Percentiles rank a stretch among this genome's conserved stretches.
These are phyloP conservation scores for Penicillium sp. DNA, from an alignment of 2,329 filamentous ascomycete species.

Conservation along the genomic window DNA sequence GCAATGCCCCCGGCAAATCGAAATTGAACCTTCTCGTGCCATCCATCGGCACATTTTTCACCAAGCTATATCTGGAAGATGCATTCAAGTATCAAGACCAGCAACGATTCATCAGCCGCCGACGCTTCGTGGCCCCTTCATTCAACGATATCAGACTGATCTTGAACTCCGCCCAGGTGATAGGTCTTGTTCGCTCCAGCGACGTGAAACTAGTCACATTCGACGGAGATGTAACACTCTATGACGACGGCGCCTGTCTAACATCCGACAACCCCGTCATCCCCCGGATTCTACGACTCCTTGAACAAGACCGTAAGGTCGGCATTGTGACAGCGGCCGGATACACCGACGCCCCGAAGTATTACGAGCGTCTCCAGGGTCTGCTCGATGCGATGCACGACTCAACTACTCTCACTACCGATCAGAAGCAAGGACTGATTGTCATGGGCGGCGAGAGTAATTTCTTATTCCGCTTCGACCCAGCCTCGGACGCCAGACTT, in stretches of 20 bases:
- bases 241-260: conserved; percentile 82
- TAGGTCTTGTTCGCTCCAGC: conserved; percentile 76
- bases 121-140: conserved; percentile 89
- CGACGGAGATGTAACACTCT: conserved; percentile 95
- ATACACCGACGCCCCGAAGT: conserved; percentile 82
- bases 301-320: conserved; percentile 75
- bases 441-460: conserved; percentile 96
- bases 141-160: conserved; percentile 96
- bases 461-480: conserved; percentile 82
- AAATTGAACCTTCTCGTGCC: conserved; percentile 93
- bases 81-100: conserved; percentile 90
- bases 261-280: conserved; percentile 76
- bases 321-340: conserved; percentile 97
- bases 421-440: conserved; percentile 75
- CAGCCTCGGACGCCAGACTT: conserved; percentile 65
- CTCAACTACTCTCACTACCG: conserved; percentile 58
- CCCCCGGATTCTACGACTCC: conserved; percentile 64
- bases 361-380: conserved; percentile 83
- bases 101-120: conserved; percentile 80
- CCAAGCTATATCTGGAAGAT: conserved; percentile 77
- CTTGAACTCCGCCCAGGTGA: conserved; percentile 90
- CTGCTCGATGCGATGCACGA: conserved; percentile 76
- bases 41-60: conserved; percentile 91
- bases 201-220: conserved; percentile 86
- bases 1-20: conserved; percentile 67